Evolutionary conservation across 495 filamentous ascomycete species (phyloP).

Genomic region (Filosporella fistucella): DNA sequence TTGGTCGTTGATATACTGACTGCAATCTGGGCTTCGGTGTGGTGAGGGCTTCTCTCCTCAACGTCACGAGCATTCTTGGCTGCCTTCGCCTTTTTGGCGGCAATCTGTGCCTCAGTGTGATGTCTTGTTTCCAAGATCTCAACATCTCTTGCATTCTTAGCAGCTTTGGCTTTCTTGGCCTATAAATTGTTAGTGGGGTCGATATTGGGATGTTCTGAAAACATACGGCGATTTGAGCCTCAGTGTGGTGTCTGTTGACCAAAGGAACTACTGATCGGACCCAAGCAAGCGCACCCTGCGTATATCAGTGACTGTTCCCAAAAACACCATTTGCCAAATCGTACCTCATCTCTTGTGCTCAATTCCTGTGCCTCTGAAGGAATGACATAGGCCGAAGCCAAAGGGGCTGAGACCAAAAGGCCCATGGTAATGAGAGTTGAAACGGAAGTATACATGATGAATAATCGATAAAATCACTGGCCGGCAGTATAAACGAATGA

Average conservation of each 20-base stretch:
- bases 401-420: constrained; percentile 27
- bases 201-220: background rate
- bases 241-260: constrained; percentile 15
- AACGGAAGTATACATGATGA: constrained; percentile 32
- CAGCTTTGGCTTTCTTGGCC: constrained; percentile 14
- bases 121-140: constrained; percentile 13
- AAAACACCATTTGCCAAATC: too few species aligned
- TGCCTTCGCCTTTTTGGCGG: constrained; percentile 15
- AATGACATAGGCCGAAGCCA: constrained; percentile 25
- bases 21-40: constrained; percentile 18
- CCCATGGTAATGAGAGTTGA: constrained; percentile 28
- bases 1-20: constrained; percentile 17
- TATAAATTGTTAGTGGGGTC: background rate
- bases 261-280: constrained; percentile 12
- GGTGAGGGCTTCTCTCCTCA: constrained; percentile 22
- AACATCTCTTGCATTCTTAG: constrained; percentile 16
- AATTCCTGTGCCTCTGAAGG: constrained; percentile 12
- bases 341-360: constrained; percentile 21
- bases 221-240: constrained; percentile 10
- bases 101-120: constrained; percentile 24
- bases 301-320: too few species aligned
- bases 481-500: constrained; percentile 22
- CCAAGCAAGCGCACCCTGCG: constrained; percentile 9
- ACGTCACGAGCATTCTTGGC: constrained; percentile 11
- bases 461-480: constrained; percentile 21